Conservation (phyloP, 1,284 basidiomycete genomes). For the Athelia psychrophila region DNA sequence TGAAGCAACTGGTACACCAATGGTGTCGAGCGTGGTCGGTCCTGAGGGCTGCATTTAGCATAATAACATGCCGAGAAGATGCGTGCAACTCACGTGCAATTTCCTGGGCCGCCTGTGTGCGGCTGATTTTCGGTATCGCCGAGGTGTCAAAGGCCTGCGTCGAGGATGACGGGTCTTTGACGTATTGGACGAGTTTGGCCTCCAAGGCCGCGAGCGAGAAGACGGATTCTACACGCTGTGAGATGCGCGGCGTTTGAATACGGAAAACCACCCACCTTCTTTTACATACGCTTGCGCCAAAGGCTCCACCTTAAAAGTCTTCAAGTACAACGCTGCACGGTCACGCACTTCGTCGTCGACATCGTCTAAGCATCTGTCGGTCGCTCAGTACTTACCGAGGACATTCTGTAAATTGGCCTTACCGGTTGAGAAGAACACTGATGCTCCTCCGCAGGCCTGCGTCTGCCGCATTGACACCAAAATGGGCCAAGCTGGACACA, state of each 20-base stretch:
- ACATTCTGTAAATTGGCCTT: conserved; percentile 14
- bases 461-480: conserved; percentile 89
- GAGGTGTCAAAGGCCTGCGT: conserved; percentile 77
- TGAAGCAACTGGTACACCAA: conserved; percentile 65
- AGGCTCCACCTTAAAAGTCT: conserved; percentile 76
- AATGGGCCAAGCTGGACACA: conserved; percentile 93
- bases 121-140: conserved; percentile 87
- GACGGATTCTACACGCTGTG: conserved; percentile 68
- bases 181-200: conserved; percentile 84
- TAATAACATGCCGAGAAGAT: conserved; percentile 2
- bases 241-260: background rate
- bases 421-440: conserved; percentile 83
- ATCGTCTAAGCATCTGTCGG: conserved; percentile 88
- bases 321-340: conserved; percentile 93
- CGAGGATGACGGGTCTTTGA: conserved; percentile 75
- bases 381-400: conserved; percentile 1
- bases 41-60: conserved; percentile 38
- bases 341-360: conserved; percentile 99
- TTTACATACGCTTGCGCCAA: conserved; percentile 88
- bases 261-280: conserved; percentile 60
- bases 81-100: conserved; percentile 64
- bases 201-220: conserved; percentile 88
- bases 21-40: conserved; percentile 81
- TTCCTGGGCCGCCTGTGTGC: conserved; percentile 85
- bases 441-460: conserved; percentile 81